Base-by-base conservation (phyloP, 306 rosid species). In the Ziziphus jujuba region DNA sequence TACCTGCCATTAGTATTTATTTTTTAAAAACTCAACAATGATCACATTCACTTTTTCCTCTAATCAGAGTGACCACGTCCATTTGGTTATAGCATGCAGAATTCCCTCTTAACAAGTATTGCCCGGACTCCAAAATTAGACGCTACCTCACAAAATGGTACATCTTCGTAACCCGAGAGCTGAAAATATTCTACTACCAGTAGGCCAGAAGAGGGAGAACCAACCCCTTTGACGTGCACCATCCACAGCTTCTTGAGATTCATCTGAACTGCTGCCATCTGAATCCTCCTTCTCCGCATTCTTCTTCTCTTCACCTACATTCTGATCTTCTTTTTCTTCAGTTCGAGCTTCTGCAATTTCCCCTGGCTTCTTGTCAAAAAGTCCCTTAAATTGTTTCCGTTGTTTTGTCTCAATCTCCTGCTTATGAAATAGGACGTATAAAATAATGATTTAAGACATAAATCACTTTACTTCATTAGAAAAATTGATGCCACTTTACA, bases 341-440 rank as follows among this genome's bases (percentile, higher is more conserved):
- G 67, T 69, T 33, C 82, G 81, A 52, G 23, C 95, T 40, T 84
- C 89, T 1, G 97, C 64, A 52, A 93, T 93, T 79, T 93, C 92
- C 65, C 97, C 96, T 3, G 99, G 99, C 70, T 85, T 93, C 81
- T 88, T 93, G 83, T 90, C 97, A 45, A 93, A 93, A 44, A 90
- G 89, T 63, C 97, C 96, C 81, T 84, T 90, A 65, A 93, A 90
- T 66, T 93, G 96, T 78, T 79, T 93, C 78, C 90, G 78, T 59
- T 80, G 95, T 74, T 80, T 87, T 75, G 63, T 87, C 83, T 88
- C 97, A 38, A 81, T 77, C 70, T 87, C 99, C 97, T 90, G 78
- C 58, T 67, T 59, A 71, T 65, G 28, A 78, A 74, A 59, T 58
- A 22, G 12, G 7, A 47, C 28, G 0, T 0, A 28, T 16, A 47